These are phyloP conservation scores for Coemansia pectinata DNA, from an alignment of 192 early-diverging fungal species.

Conservation along the genomic window DNA sequence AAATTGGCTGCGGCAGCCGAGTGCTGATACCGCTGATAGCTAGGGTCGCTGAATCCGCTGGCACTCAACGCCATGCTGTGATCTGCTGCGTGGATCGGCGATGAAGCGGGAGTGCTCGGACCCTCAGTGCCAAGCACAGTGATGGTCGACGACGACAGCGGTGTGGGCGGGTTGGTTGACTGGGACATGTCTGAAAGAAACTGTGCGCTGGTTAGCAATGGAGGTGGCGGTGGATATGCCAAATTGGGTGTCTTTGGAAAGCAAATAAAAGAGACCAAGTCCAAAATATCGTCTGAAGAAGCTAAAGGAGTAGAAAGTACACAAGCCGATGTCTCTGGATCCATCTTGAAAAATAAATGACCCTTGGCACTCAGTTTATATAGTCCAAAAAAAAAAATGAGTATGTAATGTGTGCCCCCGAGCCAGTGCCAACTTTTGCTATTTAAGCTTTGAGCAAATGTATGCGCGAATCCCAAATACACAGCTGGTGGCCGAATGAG, in stretches of 20 bases:
- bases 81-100: not conserved
- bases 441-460: conserved; percentile 20
- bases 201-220: not conserved
- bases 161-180: not conserved
- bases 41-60: not conserved
- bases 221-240: not conserved
- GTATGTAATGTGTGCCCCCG: not conserved
- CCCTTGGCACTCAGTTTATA: not conserved
- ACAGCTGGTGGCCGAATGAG: not conserved
- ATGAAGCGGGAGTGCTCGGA: not conserved
- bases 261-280: not conserved
- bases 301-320: not conserved
- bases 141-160: not conserved
- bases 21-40: not conserved
- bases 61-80: not conserved
- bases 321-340: not conserved
- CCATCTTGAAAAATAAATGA: not conserved
- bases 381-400: not conserved
- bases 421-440: not conserved
- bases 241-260: not conserved
- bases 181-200: not conserved
- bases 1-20: not conserved
- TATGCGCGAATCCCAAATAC: conserved; percentile 1
- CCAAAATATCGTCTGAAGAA: not conserved
- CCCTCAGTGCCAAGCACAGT: not conserved